Conservation (phyloP, 2,329 filamentous ascomycete genomes). For the Sporothrix dimorphospora region DNA sequence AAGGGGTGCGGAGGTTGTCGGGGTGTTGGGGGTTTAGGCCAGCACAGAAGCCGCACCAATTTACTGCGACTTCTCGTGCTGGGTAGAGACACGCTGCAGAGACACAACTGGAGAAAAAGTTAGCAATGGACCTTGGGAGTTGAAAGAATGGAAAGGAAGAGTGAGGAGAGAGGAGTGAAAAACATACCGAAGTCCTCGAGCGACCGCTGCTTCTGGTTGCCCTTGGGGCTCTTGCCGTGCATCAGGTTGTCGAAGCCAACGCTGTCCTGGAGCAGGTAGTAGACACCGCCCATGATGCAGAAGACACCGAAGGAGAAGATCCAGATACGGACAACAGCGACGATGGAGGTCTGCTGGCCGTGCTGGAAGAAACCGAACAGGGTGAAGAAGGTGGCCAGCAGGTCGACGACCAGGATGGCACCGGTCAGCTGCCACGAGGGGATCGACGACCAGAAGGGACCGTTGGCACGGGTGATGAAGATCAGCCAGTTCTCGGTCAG, state of each 20-base stretch:
- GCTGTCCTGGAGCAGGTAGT: conserved; percentile 82
- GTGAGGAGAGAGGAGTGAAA: too few species aligned
- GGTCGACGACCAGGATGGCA: conserved; percentile 79
- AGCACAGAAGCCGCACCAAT: conserved; percentile 13
- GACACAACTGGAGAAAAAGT: conserved; percentile 70
- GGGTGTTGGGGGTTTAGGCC: background rate
- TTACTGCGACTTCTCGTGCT: conserved; percentile 87
- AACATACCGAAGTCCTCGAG: conserved; percentile 86
- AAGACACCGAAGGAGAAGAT: conserved; percentile 90
- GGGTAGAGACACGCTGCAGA: conserved; percentile 85
- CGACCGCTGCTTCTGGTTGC: conserved; percentile 79
- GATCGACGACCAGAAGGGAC: conserved; percentile 87
- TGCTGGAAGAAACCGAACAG: conserved; percentile 81
- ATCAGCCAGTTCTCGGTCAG: conserved; percentile 96
- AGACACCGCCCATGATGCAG: conserved; percentile 69
- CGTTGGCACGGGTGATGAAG: conserved; percentile 92
- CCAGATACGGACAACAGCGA: conserved; percentile 86
- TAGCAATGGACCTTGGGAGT: conserved; percentile 45
- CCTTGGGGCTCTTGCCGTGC: conserved; percentile 85
- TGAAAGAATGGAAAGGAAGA: background rate
- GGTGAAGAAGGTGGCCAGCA: conserved; percentile 83
- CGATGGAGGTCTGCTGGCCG: conserved; percentile 67
- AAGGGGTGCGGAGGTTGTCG: background rate
- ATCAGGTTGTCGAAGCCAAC: conserved; percentile 87
- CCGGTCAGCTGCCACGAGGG: conserved; percentile 83